These are phyloP conservation scores for Ogataea polymorpha DNA, from an alignment of 805 yeast species.

Conservation along the genomic window DNA sequence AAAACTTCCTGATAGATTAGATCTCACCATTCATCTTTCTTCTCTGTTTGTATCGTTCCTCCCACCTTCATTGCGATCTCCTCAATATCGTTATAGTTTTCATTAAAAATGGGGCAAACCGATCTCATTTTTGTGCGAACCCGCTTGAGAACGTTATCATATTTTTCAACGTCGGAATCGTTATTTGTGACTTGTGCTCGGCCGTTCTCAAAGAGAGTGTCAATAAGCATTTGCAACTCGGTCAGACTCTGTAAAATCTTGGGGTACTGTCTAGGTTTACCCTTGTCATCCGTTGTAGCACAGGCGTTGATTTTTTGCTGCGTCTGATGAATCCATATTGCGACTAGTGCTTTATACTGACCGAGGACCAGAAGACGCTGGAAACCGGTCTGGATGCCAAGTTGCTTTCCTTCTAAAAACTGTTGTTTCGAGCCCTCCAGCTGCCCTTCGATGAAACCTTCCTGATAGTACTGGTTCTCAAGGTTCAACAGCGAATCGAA, in stretches of 20 bases:
- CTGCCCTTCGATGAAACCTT: conserved; percentile 73
- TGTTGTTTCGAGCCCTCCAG: conserved; percentile 58
- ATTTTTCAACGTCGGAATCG: conserved; percentile 27
- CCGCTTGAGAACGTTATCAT: conserved; percentile 27
- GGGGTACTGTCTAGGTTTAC: conserved; percentile 17
- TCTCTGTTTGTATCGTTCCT: conserved; percentile 27
- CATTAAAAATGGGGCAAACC: conserved; percentile 24
- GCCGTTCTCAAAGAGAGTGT: conserved; percentile 21
- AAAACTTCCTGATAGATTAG: conserved; percentile 46
- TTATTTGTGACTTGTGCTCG: conserved; percentile 23
- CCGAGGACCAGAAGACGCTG: conserved; percentile 72
- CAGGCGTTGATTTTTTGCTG: conserved; percentile 4
- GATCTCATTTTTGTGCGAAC: conserved; percentile 29
- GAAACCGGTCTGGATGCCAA: conserved; percentile 77
- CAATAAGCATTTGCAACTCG: conserved; percentile 20
- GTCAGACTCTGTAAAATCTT: conserved; percentile 16
- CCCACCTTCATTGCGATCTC: conserved; percentile 19
- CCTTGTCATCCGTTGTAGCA: conserved; percentile 9
- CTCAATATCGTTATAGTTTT: conserved; percentile 22
- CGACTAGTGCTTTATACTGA: conserved; percentile 51
- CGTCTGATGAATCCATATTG: conserved; percentile 34
- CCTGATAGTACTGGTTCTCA: conserved; percentile 60
- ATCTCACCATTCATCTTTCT: conserved; percentile 30
- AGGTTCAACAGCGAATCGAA: conserved; percentile 56
- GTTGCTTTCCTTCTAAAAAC: conserved; percentile 73